phyloP scores from a whole-genome alignment of 345 rosid genomes.

The Corchorus capsularis region DNA sequence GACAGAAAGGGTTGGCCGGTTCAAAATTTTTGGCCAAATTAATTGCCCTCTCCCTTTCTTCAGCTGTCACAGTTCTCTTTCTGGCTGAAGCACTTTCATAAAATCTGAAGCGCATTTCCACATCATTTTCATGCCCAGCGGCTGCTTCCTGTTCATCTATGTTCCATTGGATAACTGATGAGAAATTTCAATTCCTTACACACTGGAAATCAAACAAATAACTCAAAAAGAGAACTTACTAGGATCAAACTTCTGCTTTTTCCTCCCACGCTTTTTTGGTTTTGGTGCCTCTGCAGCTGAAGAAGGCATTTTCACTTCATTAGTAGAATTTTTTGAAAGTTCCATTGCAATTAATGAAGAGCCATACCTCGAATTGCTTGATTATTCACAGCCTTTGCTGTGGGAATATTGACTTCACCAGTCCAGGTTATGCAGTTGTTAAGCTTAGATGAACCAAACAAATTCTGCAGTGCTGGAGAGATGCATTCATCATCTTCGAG shows the following conservation, averaged over 20 bases:
- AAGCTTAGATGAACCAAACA: conserved; percentile 48
- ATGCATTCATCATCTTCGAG: conserved; percentile 64
- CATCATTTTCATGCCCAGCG: conserved; percentile 44
- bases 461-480: conserved; percentile 55
- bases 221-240: conserved; percentile 44
- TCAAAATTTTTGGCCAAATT: conserved; percentile 80
- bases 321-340: conserved; percentile 21
- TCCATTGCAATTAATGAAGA: conserved; percentile 23
- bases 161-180: conserved; percentile 15
- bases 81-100: conserved; percentile 82
- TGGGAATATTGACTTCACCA: conserved; percentile 36
- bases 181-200: conserved; percentile 17
- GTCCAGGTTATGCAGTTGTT: conserved; percentile 34
- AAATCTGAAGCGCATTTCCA: conserved; percentile 55
- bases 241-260: conserved; percentile 64
- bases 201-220: conserved; percentile 6
- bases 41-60: conserved; percentile 72
- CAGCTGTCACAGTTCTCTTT: conserved; percentile 78
- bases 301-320: conserved; percentile 30
- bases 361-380: conserved; percentile 26
- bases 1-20: conserved; percentile 78
- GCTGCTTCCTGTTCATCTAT: conserved; percentile 49
- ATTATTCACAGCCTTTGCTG: conserved; percentile 34
- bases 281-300: conserved; percentile 45
- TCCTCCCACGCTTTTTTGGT: conserved; percentile 66